phyloP scores from a whole-genome alignment of 257 asterid genomes.

The Paulownia fortunei region DNA sequence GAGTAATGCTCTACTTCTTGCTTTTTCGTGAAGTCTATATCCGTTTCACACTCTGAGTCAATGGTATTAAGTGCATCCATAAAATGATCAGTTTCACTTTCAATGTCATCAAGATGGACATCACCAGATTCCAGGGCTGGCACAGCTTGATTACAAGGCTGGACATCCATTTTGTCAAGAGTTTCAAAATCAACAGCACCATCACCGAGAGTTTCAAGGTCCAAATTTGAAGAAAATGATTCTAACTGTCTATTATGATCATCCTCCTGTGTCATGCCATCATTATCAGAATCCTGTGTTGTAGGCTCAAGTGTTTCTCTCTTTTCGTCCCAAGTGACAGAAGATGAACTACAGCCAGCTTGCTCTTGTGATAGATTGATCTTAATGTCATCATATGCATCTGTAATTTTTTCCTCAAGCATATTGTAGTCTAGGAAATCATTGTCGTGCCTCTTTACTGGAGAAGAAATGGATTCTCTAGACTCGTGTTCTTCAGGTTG shows the following conservation, averaged over 20 bases:
- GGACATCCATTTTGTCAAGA: slow-evolving; percentile 35
- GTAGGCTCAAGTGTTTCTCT: slow-evolving; percentile 45
- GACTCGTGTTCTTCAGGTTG: slow-evolving; percentile 64
- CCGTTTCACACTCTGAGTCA: slow-evolving; percentile 83
- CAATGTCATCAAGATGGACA: slow-evolving; percentile 52
- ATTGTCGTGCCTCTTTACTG: slow-evolving; percentile 49
- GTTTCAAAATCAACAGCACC: slow-evolving; percentile 41
- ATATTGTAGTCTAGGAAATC: slow-evolving; percentile 55
- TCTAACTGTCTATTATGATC: slow-evolving; percentile 41
- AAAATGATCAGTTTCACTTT: slow-evolving; percentile 77
- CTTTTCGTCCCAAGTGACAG: slow-evolving; percentile 63
- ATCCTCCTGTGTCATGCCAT: slow-evolving; percentile 39
- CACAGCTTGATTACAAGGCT: slow-evolving; percentile 36
- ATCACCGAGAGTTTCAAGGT: slow-evolving; percentile 36
- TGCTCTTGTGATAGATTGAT: slow-evolving; percentile 55
- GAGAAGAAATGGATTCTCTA: slow-evolving; percentile 59
- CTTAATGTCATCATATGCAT: slow-evolving; percentile 47
- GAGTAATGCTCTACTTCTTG: slow-evolving; percentile 46
- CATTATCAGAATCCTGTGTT: slow-evolving; percentile 42
- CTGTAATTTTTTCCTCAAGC: slow-evolving; percentile 51
- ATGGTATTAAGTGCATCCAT: slow-evolving; percentile 95
- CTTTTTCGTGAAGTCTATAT: slow-evolving; percentile 60
- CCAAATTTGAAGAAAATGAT: slow-evolving; percentile 43
- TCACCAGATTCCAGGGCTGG: slow-evolving; percentile 36
- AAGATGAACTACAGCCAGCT: slow-evolving; percentile 55